Conservation (phyloP, 2,329 filamentous ascomycete genomes). For the Trichoderma sp. region DNA sequence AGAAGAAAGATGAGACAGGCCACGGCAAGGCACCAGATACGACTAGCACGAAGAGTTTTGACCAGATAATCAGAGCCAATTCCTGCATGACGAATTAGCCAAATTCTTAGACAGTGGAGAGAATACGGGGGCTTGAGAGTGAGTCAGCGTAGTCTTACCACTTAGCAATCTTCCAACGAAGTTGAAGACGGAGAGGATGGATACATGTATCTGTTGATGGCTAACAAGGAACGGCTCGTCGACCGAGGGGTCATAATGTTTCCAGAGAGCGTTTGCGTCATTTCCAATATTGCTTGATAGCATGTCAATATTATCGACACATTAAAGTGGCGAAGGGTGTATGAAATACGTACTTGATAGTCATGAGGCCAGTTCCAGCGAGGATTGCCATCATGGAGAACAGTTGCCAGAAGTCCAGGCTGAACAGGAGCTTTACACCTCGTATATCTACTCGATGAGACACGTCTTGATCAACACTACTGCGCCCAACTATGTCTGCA, state of each 20-base stretch:
- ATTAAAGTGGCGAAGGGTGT: neutral
- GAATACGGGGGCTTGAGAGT: neutral
- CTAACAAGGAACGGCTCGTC: conserved; percentile 72
- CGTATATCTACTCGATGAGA: conserved; percentile 88
- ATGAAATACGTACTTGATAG: conserved; percentile 76
- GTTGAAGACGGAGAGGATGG: conserved; percentile 84
- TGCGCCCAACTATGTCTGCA: conserved; percentile 52
- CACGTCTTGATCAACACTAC: conserved; percentile 67
- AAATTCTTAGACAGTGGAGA: neutral
- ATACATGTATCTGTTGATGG: conserved; percentile 87
- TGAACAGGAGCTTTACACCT: conserved; percentile 70
- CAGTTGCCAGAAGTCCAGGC: conserved; percentile 84
- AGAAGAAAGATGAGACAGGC: conserved; percentile 75
- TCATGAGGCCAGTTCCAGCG: conserved; percentile 94
- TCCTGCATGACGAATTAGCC: conserved; percentile 45
- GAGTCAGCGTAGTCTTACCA: conserved; percentile 47
- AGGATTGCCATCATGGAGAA: conserved; percentile 87
- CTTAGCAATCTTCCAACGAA: conserved; percentile 78
- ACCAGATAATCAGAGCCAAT: conserved; percentile 90
- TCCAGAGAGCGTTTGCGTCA: conserved; percentile 83
- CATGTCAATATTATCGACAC: neutral
- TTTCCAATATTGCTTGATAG: conserved; percentile 83
- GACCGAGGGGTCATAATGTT: conserved; percentile 72
- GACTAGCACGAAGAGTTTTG: conserved; percentile 73
- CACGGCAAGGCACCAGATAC: conserved; percentile 85